These are phyloP conservation scores for Apiospora marii DNA, from an alignment of 2,329 filamentous ascomycete species.

Conservation along the genomic window DNA sequence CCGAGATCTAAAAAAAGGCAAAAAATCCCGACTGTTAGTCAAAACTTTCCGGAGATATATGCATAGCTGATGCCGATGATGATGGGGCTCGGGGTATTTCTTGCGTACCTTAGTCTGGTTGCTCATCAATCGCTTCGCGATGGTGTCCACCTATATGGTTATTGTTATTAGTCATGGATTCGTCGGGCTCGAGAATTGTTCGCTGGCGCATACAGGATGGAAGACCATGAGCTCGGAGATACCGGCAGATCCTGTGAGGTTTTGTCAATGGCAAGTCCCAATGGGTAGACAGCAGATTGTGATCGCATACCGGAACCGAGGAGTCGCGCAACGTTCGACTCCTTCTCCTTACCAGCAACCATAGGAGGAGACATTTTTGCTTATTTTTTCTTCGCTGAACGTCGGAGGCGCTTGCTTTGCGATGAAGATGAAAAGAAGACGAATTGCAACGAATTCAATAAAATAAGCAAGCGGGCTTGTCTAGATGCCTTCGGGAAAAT, in stretches of 20 bases:
- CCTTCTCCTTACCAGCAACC: slow-evolving; percentile 67
- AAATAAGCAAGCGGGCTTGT: not conserved
- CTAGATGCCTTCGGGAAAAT: not conserved
- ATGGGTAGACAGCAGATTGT: too few relatives aligned
- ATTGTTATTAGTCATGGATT: slow-evolving; percentile 34
- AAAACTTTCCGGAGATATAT: too few relatives aligned
- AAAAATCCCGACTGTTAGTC: not conserved
- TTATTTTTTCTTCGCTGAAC: slow-evolving; percentile 19
- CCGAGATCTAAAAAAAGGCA: slow-evolving; percentile 35
- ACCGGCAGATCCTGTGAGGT: slow-evolving; percentile 63
- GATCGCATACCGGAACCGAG: slow-evolving; percentile 80
- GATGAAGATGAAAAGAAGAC: not conserved
- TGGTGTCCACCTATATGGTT: slow-evolving; percentile 82
- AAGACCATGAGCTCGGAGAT: slow-evolving; percentile 74
- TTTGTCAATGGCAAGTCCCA: slow-evolving; percentile 3
- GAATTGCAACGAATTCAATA: not conserved
- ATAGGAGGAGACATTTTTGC: slow-evolving; percentile 69
- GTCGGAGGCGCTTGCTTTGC: slow-evolving; percentile 7
- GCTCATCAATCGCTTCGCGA: slow-evolving; percentile 99
- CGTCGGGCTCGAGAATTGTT: slow-evolving; percentile 19
- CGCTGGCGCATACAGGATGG: slow-evolving; percentile 62
- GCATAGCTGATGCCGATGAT: not conserved
- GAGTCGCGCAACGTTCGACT: slow-evolving; percentile 87
- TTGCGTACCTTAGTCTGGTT: slow-evolving; percentile 78
- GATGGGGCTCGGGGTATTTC: not conserved